These are phyloP conservation scores for Trichosporon ovoides DNA, from an alignment of 1,284 basidiomycete species.

Conservation along the genomic window DNA sequence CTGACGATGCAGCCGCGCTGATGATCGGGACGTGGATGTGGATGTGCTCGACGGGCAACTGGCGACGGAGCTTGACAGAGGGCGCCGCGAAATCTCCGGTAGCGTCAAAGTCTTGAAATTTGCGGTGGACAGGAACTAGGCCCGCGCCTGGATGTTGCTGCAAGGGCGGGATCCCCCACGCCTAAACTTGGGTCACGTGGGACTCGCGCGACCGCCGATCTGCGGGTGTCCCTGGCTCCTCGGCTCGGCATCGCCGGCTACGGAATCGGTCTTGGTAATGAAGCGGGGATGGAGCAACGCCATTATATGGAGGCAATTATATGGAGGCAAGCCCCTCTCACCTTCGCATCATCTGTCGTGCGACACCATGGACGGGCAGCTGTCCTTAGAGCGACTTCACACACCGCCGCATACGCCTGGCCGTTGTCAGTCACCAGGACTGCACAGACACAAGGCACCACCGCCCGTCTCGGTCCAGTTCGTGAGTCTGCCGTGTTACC, in stretches of 20 bases:
- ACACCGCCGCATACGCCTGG: background rate
- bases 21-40: background rate
- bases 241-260: slow-evolving; percentile 1
- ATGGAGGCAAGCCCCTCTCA: too few relatives aligned
- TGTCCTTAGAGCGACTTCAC: background rate
- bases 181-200: background rate
- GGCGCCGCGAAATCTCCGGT: slow-evolving; percentile 2
- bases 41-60: slow-evolving; percentile 2
- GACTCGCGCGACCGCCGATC: background rate
- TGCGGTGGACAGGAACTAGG: background rate
- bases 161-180: background rate
- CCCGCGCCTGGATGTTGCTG: background rate
- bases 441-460: slow-evolving; percentile 11
- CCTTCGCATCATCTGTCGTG: background rate
- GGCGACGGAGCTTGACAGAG: slow-evolving; percentile 4
- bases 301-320: too few relatives aligned
- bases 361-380: background rate
- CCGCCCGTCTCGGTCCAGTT: slow-evolving; percentile 39
- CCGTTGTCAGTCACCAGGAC: background rate
- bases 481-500: slow-evolving; percentile 23
- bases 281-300: background rate
- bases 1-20: slow-evolving; percentile 6
- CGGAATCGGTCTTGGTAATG: background rate
- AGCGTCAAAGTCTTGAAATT: slow-evolving; percentile 3
- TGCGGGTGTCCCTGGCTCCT: background rate